These are phyloP conservation scores for Colletotrichum godetiae DNA, from an alignment of 2,329 filamentous ascomycete genomes.

Conservation along the genomic window DNA sequence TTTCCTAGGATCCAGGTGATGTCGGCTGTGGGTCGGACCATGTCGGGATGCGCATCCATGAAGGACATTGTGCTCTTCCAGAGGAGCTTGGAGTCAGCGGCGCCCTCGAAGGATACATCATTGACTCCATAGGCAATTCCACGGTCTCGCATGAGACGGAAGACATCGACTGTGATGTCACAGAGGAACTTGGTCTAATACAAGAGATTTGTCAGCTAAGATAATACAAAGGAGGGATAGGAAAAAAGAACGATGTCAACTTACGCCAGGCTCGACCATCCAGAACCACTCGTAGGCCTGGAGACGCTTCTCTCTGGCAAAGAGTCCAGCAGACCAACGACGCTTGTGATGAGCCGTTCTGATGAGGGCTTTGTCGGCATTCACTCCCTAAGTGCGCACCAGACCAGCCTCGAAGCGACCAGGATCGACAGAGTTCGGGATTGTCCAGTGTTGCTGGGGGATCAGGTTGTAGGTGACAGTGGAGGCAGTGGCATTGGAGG, in stretches of 20 bases:
- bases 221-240: neutral
- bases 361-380: conserved; percentile 68
- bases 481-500: conserved; percentile 76
- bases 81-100: conserved; percentile 54
- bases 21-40: conserved; percentile 60
- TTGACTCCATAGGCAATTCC: conserved; percentile 82
- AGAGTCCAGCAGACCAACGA: conserved; percentile 85
- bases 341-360: conserved; percentile 81
- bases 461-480: conserved; percentile 79
- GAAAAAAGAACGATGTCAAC: conserved; percentile 38
- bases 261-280: conserved; percentile 70
- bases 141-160: conserved; percentile 86
- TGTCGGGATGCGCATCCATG: conserved; percentile 54
- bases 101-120: conserved; percentile 59
- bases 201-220: conserved; percentile 20
- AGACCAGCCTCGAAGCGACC: conserved; percentile 74
- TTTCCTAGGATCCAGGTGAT: conserved; percentile 59
- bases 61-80: conserved; percentile 60
- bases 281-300: conserved; percentile 70
- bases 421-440: conserved; percentile 78
- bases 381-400: conserved; percentile 72
- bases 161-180: conserved; percentile 84
- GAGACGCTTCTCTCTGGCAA: conserved; percentile 82
- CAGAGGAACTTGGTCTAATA: conserved; percentile 66
- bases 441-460: conserved; percentile 80